phyloP scores from a whole-genome alignment of 2,329 filamentous ascomycete species.

The Aureobasidium subglaciale region DNA sequence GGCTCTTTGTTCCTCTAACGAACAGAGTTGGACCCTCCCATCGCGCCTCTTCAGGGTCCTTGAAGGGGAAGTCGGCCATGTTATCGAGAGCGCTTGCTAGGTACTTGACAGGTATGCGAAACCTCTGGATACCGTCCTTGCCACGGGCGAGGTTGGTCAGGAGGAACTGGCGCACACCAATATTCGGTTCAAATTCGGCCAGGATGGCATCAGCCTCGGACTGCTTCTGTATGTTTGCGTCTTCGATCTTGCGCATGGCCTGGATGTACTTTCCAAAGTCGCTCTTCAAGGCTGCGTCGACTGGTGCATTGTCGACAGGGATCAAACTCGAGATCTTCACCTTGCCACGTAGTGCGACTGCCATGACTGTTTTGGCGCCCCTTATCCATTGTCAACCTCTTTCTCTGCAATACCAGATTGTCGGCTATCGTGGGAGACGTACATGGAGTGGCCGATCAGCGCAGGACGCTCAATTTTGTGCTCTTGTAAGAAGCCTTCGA shows the following conservation, averaged over 20 bases:
- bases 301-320: slow-evolving; percentile 84
- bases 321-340: slow-evolving; percentile 63
- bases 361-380: slow-evolving; percentile 89
- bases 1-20: slow-evolving; percentile 66
- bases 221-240: slow-evolving; percentile 58
- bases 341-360: slow-evolving; percentile 66
- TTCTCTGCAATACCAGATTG: background rate
- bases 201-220: slow-evolving; percentile 77
- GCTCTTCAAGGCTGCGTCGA: slow-evolving; percentile 66
- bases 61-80: slow-evolving; percentile 85
- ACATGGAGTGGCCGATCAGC: slow-evolving; percentile 90
- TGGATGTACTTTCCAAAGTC: slow-evolving; percentile 75
- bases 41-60: slow-evolving; percentile 56
- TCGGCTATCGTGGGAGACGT: slow-evolving; percentile 28
- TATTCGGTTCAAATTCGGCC: slow-evolving; percentile 61
- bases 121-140: slow-evolving; percentile 53
- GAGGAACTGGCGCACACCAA: slow-evolving; percentile 82
- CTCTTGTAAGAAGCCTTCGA: slow-evolving; percentile 67
- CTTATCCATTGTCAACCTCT: slow-evolving; percentile 32
- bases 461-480: slow-evolving; percentile 64
- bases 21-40: slow-evolving; percentile 78
- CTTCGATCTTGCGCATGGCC: slow-evolving; percentile 77
- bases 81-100: slow-evolving; percentile 62
- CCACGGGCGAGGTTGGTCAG: slow-evolving; percentile 70
- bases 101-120: slow-evolving; percentile 69